Evolutionary conservation across 1,284 basidiomycete genomes (phyloP).

Genomic region (Sanghuangporus weigelae): DNA sequence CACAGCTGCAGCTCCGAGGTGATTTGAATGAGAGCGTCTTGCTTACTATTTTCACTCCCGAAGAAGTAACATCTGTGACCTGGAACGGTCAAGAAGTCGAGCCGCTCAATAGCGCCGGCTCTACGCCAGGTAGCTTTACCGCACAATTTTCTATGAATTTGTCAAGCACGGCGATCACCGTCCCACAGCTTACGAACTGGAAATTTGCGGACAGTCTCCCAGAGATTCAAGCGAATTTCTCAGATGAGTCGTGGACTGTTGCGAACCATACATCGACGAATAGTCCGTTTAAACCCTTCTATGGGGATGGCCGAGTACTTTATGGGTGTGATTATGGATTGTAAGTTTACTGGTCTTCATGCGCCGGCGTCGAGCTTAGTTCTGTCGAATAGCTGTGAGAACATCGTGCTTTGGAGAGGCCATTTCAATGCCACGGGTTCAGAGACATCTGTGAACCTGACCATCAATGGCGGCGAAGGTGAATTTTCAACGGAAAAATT

Average conservation of each 20-base stretch:
- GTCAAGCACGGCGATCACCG: conserved; percentile 6
- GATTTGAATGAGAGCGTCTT: conserved; percentile 41
- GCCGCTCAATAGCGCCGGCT: conserved; percentile 20
- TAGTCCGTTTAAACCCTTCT: conserved; percentile 58
- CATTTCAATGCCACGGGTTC: conserved; percentile 60
- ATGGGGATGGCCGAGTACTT: conserved; percentile 67
- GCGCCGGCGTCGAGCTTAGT: background rate
- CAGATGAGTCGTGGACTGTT: conserved; percentile 56
- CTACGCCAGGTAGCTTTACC: conserved; percentile 20
- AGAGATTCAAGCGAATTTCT: conserved; percentile 50
- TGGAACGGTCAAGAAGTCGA: conserved; percentile 63
- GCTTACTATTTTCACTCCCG: conserved; percentile 50
- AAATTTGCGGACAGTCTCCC: conserved; percentile 68
- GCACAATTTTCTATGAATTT: conserved; percentile 1
- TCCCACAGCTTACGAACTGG: conserved; percentile 52
- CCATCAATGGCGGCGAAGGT: conserved; percentile 78
- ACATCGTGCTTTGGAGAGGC: conserved; percentile 74
- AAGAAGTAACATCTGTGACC: conserved; percentile 43
- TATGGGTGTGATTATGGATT: conserved; percentile 82
- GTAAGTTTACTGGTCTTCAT: conserved; percentile 37
- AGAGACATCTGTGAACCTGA: conserved; percentile 60
- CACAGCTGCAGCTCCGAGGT: conserved; percentile 37
- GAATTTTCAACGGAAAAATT: background rate
- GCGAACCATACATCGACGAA: conserved; percentile 69
- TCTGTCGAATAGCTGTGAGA: conserved; percentile 55